These are phyloP conservation scores for Elsinoe necatrix DNA, from an alignment of 2,329 filamentous ascomycete species.

Conservation along the genomic window DNA sequence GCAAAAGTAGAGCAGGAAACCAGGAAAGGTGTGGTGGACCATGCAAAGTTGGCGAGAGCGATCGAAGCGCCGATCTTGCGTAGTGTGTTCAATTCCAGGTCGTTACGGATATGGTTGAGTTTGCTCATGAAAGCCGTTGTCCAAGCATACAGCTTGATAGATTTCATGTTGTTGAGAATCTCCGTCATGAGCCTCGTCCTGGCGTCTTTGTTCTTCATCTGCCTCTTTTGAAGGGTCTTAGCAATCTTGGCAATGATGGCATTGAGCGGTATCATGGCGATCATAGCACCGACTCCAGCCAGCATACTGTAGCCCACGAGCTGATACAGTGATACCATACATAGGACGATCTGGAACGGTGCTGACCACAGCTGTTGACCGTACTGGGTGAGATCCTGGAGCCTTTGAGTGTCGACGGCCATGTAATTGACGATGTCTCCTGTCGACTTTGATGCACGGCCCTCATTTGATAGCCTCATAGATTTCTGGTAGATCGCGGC, in stretches of 20 bases:
- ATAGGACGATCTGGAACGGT: constrained; percentile 90
- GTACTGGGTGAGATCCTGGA: constrained; percentile 92
- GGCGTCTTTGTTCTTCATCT: constrained; percentile 99
- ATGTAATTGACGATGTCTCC: constrained; percentile 99
- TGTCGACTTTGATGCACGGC: constrained; percentile 77
- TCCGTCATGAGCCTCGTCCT: constrained; percentile 91
- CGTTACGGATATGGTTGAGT: constrained; percentile 90
- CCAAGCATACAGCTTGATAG: constrained; percentile 96
- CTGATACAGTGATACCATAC: constrained; percentile 92
- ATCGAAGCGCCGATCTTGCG: constrained; percentile 93
- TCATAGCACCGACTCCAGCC: constrained; percentile 88
- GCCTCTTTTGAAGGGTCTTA: constrained; percentile 87
- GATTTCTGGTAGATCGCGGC: constrained; percentile 91
- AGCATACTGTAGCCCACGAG: constrained; percentile 94
- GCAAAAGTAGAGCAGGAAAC: constrained; percentile 96
- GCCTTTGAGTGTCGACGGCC: constrained; percentile 92
- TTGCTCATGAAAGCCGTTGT: constrained; percentile 96
- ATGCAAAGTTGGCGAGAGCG: constrained; percentile 92
- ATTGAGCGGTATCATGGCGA: constrained; percentile 95
- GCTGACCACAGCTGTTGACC: constrained; percentile 94
- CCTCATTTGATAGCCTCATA: constrained; percentile 84
- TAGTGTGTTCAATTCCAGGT: constrained; percentile 87
- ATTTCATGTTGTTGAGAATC: constrained; percentile 99
- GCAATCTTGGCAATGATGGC: constrained; percentile 85
- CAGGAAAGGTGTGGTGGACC: constrained; percentile 94